Conservation (phyloP, 2,329 filamentous ascomycete species). For the Scedosporium apiospermum region DNA sequence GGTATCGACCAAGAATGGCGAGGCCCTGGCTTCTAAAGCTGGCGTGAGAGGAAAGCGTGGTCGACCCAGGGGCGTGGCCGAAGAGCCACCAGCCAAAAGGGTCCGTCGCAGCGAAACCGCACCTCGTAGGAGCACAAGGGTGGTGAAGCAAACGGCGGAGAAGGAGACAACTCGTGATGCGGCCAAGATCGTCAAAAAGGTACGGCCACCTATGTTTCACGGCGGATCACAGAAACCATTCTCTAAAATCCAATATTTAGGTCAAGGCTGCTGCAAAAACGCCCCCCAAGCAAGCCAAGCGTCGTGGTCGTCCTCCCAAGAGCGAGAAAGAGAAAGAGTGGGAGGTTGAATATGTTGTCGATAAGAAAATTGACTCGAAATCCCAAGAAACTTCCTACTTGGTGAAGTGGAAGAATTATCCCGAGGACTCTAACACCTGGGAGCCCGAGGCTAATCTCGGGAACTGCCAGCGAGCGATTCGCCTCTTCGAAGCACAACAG, state of each 20-base stretch:
- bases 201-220: too few species aligned
- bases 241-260: not conserved
- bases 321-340: constrained; percentile 22
- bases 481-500: constrained; percentile 22
- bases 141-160: not conserved
- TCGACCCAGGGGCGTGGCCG: not conserved
- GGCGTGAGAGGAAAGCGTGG: not conserved
- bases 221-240: not conserved
- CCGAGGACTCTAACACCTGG: constrained; percentile 38
- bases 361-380: constrained; percentile 24
- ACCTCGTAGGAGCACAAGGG: not conserved
- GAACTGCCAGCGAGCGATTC: constrained; percentile 26
- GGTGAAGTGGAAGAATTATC: constrained; percentile 45
- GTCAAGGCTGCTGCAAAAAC: not conserved
- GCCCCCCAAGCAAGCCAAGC: not conserved
- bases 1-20: too few species aligned
- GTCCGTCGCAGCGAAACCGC: not conserved
- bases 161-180: not conserved
- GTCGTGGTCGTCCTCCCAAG: not conserved
- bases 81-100: not conserved
- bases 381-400: constrained; percentile 29
- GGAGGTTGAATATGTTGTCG: constrained; percentile 38
- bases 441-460: constrained; percentile 36
- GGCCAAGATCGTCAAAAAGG: too few species aligned
- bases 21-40: too few species aligned